Evolutionary conservation across 2,329 filamentous ascomycete genomes (phyloP), one percentile per base, ranked within the genome.

Genomic region (Epichloe typhina): DNA sequence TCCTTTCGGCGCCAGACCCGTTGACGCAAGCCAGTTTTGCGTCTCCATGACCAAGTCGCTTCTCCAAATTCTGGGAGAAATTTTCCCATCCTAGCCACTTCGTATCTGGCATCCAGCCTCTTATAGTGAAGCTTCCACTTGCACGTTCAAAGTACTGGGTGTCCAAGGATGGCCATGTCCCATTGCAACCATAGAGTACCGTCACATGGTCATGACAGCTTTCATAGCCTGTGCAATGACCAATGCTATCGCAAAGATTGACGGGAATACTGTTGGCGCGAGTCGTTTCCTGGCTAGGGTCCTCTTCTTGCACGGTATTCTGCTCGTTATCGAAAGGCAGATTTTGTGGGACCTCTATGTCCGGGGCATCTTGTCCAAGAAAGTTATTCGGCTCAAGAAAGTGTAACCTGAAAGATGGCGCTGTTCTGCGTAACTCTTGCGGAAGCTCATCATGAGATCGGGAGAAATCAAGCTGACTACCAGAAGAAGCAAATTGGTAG

Each of bases 61-160:
- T 59, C 13, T 66, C 60, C 19, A 68, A 57, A 47, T 60, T 54
- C 36, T 62, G 55, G 4, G 54, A 50, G 44, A 66, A 61, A 12
- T 52, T 52, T 17, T 59, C 60, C 64, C 65, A 67, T 37, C 53
- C 55, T 44, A 71, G 66, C 61, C 65, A 67, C 45, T 59, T 58
- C 3, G 56, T 56, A 48, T 63, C 59, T n/a, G 73, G 72, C 62
- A 72, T 66, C 68, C 66, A 72, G 7, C 72, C 72, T 2, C 64
- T 55, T 53, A 74, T 57, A 0, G 68, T 67, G 53, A 73, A 69
- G 53, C 71, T 75, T 17, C 56, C 54, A 35, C 61, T 62, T 19
- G 63, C 54, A 9, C 57, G 53, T 47, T 70, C 66, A 47, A 74
- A 71, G 42, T 68, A 65, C 11, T 59, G 47, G 5, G 55, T 41